Evolutionary conservation across 352 stramenopile species (phyloP), one percentile per base, ranked within the genome.

Genomic region (Halophytophthora batemanensis): DNA sequence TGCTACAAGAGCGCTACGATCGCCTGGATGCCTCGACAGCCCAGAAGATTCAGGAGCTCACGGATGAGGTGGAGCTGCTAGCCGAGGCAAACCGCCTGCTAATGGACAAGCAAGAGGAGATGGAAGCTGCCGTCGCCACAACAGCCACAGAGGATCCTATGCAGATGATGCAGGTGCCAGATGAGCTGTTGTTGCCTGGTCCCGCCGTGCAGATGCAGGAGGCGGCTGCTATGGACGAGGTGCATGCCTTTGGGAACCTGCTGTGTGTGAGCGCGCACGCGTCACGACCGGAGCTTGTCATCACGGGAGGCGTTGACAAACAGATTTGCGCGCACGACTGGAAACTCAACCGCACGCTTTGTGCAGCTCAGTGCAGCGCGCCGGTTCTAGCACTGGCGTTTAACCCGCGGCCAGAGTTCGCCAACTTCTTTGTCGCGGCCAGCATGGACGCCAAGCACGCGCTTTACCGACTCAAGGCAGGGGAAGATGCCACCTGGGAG

Each of bases 221-320:
- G 45, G 18, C 72, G 8, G 53, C 59, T 18, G 48, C 52, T 0
- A 17, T 93, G 36, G 67, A 86, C 8, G 53, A 82, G 11, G 67
- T 77, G 21, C 79, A 89, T 48, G 43, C 68, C n/a, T 76, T 83
- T 33, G 76, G 77, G 8, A 93, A 91, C 46, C 37, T 90, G 28
- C 58, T 93, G 34, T 79, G 76, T 48, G 76, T 90, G 36, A 75
- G 74, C 50, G 51, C 50, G 13, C 77, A 85, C 18, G 49, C 59
- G 8, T 56, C 49, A 18, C 71, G 62, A 0, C 53, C 59, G 3
- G 53, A 69, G 23, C 49, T 92, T 28, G 68, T 84, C 19, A 56
- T 86, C 33, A 81, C 77, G 1, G 83, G 83, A 5, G 81, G 80
- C 40, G 83, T 82, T 17, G 83, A 94, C 69, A 92, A 90, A 57